Conservation (phyloP, 2,329 filamentous ascomycete species). For the Arthrobotrys sphaeroides region DNA sequence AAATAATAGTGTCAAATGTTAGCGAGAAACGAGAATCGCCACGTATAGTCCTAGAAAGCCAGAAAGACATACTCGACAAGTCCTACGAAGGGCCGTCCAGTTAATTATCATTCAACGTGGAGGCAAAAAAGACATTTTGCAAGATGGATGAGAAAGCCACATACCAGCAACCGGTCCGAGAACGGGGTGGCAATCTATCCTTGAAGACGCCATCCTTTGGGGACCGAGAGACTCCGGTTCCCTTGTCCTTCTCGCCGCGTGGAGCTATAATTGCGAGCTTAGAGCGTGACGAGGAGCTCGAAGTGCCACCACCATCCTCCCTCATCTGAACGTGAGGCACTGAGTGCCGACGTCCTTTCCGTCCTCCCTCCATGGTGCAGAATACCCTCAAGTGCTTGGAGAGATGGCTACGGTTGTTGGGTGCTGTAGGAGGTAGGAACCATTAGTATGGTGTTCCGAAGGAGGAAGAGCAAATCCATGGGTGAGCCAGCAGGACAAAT, state of each 20-base stretch:
- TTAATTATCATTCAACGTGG: slow-evolving; percentile 50
- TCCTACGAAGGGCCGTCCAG: slow-evolving; percentile 55
- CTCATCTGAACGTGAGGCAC: slow-evolving; percentile 47
- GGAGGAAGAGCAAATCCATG: slow-evolving; percentile 49
- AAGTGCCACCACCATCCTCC: slow-evolving; percentile 33
- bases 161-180: slow-evolving; percentile 60
- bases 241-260: slow-evolving; percentile 48
- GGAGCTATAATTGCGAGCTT: slow-evolving; percentile 50
- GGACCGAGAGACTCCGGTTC: slow-evolving; percentile 20
- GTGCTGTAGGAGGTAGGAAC: slow-evolving; percentile 42
- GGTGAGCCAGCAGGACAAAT: slow-evolving; percentile 33
- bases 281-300: slow-evolving; percentile 40
- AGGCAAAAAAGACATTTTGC: slow-evolving; percentile 34
- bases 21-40: slow-evolving; percentile 12
- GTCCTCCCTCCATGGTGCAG: slow-evolving; percentile 36
- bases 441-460: slow-evolving; percentile 52
- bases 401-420: slow-evolving; percentile 20
- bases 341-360: slow-evolving; percentile 42
- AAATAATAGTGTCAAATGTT: slow-evolving; percentile 11
- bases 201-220: slow-evolving; percentile 39
- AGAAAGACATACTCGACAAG: slow-evolving; percentile 56
- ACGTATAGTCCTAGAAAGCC: slow-evolving; percentile 2
- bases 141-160: slow-evolving; percentile 14
- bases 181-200: slow-evolving; percentile 58
- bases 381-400: not conserved